Conservation (phyloP, 2,329 filamentous ascomycete genomes). For the Fusarium algeriense region DNA sequence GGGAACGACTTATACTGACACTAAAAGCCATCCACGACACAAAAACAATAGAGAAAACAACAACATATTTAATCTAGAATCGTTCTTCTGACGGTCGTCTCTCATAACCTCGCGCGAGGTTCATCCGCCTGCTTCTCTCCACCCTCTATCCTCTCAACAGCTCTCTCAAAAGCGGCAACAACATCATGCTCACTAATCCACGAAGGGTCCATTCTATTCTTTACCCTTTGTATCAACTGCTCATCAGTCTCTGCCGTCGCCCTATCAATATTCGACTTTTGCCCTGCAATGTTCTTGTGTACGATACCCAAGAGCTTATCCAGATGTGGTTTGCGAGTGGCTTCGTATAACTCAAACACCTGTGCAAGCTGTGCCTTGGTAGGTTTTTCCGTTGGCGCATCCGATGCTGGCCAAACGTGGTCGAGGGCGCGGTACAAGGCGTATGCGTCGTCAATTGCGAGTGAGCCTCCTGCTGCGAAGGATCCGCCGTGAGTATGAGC, state of each 20-base stretch:
- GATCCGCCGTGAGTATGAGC: slow-evolving; percentile 57
- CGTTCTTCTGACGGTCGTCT: fast-evolving
- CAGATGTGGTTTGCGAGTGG: slow-evolving; percentile 58
- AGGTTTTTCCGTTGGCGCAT: slow-evolving; percentile 14
- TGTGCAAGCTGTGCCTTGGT: slow-evolving; percentile 38
- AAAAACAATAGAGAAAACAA: too few species aligned
- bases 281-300: slow-evolving; percentile 20
- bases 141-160: slow-evolving; percentile 9
- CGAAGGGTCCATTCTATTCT: slow-evolving; percentile 51
- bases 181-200: slow-evolving; percentile 64
- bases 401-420: slow-evolving; percentile 50
- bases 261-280: slow-evolving; percentile 29
- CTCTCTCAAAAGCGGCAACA: slow-evolving; percentile 50
- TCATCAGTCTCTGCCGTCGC: slow-evolving; percentile 52
- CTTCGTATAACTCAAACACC: slow-evolving; percentile 56
- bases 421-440: slow-evolving; percentile 54
- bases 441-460: slow-evolving; percentile 57
- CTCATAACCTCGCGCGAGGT: background rate
- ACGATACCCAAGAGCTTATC: slow-evolving; percentile 44
- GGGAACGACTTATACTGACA: background rate
- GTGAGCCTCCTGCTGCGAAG: slow-evolving; percentile 56
- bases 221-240: slow-evolving; percentile 52
- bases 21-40: fast-evolving
- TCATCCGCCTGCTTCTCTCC: background rate
- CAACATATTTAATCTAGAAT: too few species aligned